Evolutionary conservation across 805 yeast species (phyloP).

Genomic region (Myxozyma vanderwaltii): DNA sequence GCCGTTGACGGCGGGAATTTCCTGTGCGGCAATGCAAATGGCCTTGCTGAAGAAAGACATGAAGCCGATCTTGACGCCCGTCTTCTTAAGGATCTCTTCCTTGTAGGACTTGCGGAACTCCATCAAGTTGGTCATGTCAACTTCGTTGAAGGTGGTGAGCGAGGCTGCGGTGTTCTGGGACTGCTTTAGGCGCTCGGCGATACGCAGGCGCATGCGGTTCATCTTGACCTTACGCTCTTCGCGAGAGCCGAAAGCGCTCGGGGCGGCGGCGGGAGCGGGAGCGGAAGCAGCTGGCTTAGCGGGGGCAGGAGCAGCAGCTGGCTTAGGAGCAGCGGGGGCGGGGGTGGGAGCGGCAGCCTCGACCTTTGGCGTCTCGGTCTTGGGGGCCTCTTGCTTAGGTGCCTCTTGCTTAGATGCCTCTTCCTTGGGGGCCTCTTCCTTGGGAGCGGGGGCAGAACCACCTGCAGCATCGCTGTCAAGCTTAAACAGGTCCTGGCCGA

Average conservation of each 20-base stretch:
- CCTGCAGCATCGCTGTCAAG: conserved; percentile 65
- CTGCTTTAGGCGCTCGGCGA: conserved; percentile 98
- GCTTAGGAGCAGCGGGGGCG: conserved; percentile 40
- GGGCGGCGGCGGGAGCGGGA: conserved; percentile 40
- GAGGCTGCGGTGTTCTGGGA: conserved; percentile 99
- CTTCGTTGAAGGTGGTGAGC: conserved; percentile 96
- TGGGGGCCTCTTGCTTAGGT: conserved; percentile 36
- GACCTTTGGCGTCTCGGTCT: conserved; percentile 35
- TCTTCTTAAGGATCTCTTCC: conserved; percentile 91
- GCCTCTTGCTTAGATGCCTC: conserved; percentile 36
- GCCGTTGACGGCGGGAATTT: conserved; percentile 92
- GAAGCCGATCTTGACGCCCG: conserved; percentile 94
- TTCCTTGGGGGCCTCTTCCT: conserved; percentile 34
- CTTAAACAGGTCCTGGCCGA: conserved; percentile 88
- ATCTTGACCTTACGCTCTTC: conserved; percentile 89
- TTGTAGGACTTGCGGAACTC: conserved; percentile 95
- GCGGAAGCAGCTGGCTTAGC: conserved; percentile 40
- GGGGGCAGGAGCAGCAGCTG: conserved; percentile 38
- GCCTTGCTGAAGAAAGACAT: conserved; percentile 99
- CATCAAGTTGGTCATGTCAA: conserved; percentile 89
- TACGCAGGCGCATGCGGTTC: conserved; percentile 99
- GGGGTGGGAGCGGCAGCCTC: conserved; percentile 36
- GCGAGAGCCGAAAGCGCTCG: conserved; percentile 65
- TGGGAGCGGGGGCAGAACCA: conserved; percentile 36
- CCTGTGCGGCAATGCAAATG: conserved; percentile 86